Base-by-base conservation (phyloP, 352 stramenopile genomes). In the Phytophthora sp. region DNA sequence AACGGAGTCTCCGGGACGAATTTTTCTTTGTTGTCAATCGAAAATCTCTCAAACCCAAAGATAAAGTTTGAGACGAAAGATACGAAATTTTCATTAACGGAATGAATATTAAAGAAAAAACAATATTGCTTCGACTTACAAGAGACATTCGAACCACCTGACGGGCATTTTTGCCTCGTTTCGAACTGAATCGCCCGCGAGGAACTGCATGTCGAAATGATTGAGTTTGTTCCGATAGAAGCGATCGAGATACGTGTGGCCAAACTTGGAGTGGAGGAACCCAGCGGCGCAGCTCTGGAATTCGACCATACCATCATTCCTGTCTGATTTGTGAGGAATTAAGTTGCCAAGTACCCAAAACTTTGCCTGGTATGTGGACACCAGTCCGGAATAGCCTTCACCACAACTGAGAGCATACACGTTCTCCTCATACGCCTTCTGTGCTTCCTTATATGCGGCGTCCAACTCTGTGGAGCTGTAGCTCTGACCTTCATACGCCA, bases 101-200 rank as follows among this genome's bases (percentile, higher is more conserved):
- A 38, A 42, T 16, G 26, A 57, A 24, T 15, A 30, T 57, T 57
- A n/a, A n/a, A n/a, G n/a, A n/a, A n/a, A n/a, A n/a, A n/a, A n/a
- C n/a, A n/a, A n/a, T n/a, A n/a, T n/a, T 13, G 11, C 15, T 7
- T 27, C 27, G 27, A 41, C 18, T 24, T 55, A 55, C 46, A 88
- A 62, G 45, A 81, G 18, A 46, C 80, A 89, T 52, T 86, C 72
- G 38, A 89, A 81, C 80, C 80, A 89, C 55, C 84, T 86, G 11
- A 80, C 49, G 0, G 80, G 80, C 68, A 81, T 88, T 58, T 85
- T 73, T 9, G 71, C 54, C 12, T 71, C 60, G 21, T 78, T 59
- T 26, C 77, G 56, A n/a, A 71, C 63, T 2, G 71, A 76, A 38
- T 88, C 80, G 15, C 78, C 74, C 38, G 81, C 51, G n/a, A 65